Evolutionary conservation across 129 eudicot species (phyloP).

Genomic region (Chrysanthemum makinoi): DNA sequence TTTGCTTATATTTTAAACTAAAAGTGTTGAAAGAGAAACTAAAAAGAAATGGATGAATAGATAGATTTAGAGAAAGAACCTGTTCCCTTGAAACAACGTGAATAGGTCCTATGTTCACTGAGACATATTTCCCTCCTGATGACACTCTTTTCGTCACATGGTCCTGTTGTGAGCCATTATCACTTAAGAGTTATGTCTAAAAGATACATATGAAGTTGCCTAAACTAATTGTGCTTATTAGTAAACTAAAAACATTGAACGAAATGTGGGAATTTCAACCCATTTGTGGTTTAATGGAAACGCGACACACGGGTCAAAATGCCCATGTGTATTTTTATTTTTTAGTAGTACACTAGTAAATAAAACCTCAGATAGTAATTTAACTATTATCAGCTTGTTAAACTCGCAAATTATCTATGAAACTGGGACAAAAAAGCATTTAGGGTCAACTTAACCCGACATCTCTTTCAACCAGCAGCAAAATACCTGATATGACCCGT

Average conservation of each 20-base stretch:
- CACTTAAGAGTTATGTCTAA: not conserved
- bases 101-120: constrained; percentile 90
- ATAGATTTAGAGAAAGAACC: constrained; percentile 36
- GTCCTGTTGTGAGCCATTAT: not conserved
- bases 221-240: no score
- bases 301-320: no score
- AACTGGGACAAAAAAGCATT: not conserved
- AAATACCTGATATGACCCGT: not conserved
- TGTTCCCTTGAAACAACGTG: constrained; percentile 81
- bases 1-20: not conserved
- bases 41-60: not conserved
- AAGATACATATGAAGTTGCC: no score
- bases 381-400: not conserved
- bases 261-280: no score
- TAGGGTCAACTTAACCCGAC: not conserved
- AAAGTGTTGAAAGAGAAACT: no score
- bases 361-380: no score
- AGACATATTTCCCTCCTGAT: constrained; percentile 86
- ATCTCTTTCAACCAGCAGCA: not conserved
- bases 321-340: no score
- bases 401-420: not conserved
- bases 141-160: constrained; percentile 74
- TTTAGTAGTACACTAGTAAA: no score
- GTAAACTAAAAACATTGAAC: no score
- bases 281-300: no score